These are phyloP conservation scores for Tuber magnatum DNA, from an alignment of 495 filamentous ascomycete genomes.

Conservation along the genomic window DNA sequence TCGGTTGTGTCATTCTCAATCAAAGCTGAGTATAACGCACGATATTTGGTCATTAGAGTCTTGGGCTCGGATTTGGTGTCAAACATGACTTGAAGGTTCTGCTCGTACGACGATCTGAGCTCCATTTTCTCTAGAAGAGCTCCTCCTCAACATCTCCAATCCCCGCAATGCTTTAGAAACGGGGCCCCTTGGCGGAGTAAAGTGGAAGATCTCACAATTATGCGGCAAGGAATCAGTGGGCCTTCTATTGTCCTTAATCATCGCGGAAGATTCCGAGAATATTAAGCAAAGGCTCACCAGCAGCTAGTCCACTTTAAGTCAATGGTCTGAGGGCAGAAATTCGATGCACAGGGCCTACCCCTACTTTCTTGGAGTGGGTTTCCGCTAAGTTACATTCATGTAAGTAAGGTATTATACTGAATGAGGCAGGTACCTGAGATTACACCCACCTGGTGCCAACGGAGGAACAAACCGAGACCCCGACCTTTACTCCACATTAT, in stretches of 20 bases:
- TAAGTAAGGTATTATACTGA: not conserved
- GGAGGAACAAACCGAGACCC: no score
- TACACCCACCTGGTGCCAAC: no score
- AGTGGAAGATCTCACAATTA: not conserved
- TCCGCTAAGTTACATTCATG: not conserved
- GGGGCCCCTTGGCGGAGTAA: not conserved
- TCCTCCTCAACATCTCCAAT: constrained; percentile 3
- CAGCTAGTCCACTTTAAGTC: not conserved
- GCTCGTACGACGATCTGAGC: constrained; percentile 19
- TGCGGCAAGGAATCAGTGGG: not conserved
- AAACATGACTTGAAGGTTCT: not conserved
- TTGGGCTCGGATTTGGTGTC: not conserved
- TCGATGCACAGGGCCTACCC: not conserved
- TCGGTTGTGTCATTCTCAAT: not conserved
- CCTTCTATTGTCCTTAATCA: not conserved
- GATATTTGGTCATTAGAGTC: not conserved
- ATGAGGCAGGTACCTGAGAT: not conserved
- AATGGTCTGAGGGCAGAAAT: not conserved
- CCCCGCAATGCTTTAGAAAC: not conserved
- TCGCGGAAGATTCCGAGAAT: not conserved
- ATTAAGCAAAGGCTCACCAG: not conserved
- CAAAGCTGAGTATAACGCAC: not conserved
- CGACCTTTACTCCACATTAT: no score
- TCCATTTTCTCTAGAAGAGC: constrained; percentile 19
- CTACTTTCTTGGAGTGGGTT: not conserved